A percentile compares a stretch with the other conserved stretches of the same genome.
Evolutionary conservation across 768 basidiomycete genomes (phyloP).

Genomic region (Auriscalpium orientale): DNA sequence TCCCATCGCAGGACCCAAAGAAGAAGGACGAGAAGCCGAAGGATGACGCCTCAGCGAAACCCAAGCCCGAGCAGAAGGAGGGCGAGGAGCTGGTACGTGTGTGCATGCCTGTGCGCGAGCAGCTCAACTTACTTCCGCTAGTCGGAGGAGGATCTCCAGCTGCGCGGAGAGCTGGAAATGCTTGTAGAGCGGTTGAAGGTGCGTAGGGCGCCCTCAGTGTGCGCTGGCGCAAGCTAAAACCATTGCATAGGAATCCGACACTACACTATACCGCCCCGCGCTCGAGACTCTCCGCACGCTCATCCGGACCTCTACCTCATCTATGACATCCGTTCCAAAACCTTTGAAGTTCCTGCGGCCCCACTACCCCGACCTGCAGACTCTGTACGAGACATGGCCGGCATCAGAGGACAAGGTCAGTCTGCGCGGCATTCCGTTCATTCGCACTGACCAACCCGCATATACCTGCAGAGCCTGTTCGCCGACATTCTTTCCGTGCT

Average conservation of each 20-base stretch:
- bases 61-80: constrained; percentile 40
- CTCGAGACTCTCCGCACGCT: constrained; percentile 89
- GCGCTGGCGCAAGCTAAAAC: neutral
- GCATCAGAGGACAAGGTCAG: constrained; percentile 72
- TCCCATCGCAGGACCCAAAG: constrained; percentile 69
- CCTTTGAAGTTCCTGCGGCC: constrained; percentile 97
- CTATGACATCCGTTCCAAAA: constrained; percentile 99
- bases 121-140: constrained; percentile 21
- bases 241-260: constrained; percentile 72
- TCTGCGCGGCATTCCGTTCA: neutral
- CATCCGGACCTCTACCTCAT: constrained; percentile 93
- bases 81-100: constrained; percentile 67
- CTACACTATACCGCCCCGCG: constrained; percentile 77
- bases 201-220: constrained; percentile 14
- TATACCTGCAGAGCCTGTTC: constrained; percentile 64
- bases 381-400: constrained; percentile 75
- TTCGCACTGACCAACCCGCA: neutral
- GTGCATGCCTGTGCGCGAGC: neutral
- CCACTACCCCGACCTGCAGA: constrained; percentile 82
- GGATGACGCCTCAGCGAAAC: constrained; percentile 34
- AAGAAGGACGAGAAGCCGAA: constrained; percentile 48
- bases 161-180: constrained; percentile 95
- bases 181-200: constrained; percentile 91
- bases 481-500: constrained; percentile 96
- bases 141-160: constrained; percentile 94